These are phyloP conservation scores for Penicillium sp. DNA, from an alignment of 2,329 filamentous ascomycete species.

Conservation along the genomic window DNA sequence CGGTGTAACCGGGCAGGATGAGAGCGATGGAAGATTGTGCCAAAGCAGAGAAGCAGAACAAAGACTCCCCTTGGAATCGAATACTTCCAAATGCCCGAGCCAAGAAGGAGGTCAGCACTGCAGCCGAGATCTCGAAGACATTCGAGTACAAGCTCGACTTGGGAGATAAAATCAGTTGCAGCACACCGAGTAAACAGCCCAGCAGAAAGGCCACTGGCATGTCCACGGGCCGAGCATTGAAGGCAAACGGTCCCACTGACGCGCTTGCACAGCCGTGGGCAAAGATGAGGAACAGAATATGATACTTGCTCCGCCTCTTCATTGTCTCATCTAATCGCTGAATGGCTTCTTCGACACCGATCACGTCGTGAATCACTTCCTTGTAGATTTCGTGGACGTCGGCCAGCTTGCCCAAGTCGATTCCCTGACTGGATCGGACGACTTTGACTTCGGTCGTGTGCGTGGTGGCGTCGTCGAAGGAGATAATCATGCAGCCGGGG, in stretches of 20 bases:
- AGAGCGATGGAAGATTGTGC: conserved; percentile 72
- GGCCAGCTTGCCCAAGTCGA: conserved; percentile 44
- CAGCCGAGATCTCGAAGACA: conserved; percentile 63
- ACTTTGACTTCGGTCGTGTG: conserved; percentile 49
- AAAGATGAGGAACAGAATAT: conserved; percentile 55
- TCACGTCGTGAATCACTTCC: conserved; percentile 48
- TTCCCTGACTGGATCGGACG: conserved; percentile 41
- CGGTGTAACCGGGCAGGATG: conserved; percentile 68
- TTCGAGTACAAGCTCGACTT: conserved; percentile 66
- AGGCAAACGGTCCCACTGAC: conserved; percentile 75
- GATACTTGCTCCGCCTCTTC: conserved; percentile 55
- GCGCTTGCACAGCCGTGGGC: conserved; percentile 75
- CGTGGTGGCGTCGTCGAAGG: conserved; percentile 62
- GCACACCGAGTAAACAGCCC: conserved; percentile 68
- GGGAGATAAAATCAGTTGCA: conserved; percentile 73
- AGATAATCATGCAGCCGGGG: conserved; percentile 90
- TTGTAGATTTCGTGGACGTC: conserved; percentile 50
- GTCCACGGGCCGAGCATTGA: conserved; percentile 72
- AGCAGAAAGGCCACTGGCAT: conserved; percentile 73
- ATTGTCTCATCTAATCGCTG: conserved; percentile 54
- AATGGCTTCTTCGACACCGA: conserved; percentile 46
- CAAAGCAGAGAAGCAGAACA: conserved; percentile 71
- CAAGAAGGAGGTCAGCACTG: conserved; percentile 66
- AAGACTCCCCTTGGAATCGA: conserved; percentile 28
- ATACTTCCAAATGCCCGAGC: conserved; percentile 69